Evolutionary conservation across 148 eudicot species (phyloP).

Genomic region (Simmondsia chinensis): DNA sequence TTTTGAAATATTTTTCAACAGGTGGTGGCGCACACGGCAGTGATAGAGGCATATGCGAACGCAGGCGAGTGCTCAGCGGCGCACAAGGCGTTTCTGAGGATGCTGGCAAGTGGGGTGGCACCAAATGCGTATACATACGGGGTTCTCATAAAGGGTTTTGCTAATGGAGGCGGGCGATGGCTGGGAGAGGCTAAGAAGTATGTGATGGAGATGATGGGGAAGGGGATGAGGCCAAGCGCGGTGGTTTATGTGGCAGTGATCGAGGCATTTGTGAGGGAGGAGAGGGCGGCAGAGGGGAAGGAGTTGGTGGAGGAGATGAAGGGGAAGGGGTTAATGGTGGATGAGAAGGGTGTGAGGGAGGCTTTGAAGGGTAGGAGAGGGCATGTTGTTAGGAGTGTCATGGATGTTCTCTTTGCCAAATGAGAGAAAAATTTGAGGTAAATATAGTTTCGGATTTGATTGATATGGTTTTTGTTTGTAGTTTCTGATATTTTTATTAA

Average conservation of each 20-base stretch:
- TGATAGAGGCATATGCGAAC: constrained; percentile 56
- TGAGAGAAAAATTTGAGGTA: too few species aligned
- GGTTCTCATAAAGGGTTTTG: constrained; percentile 49
- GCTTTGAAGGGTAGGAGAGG: constrained; percentile 40
- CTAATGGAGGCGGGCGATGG: constrained; percentile 23
- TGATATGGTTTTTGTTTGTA: too few species aligned
- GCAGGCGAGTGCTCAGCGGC: constrained; percentile 60
- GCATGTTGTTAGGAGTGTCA: constrained; percentile 21
- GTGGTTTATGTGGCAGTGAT: constrained; percentile 34
- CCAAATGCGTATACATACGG: constrained; percentile 63
- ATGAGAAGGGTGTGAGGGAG: constrained; percentile 45
- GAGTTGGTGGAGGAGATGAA: constrained; percentile 42
- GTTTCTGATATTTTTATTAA: too few species aligned
- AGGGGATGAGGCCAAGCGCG: constrained; percentile 50
- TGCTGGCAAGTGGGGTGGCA: constrained; percentile 45
- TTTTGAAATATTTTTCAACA: too few species aligned
- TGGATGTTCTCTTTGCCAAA: constrained; percentile 43
- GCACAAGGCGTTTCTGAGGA: constrained; percentile 32
- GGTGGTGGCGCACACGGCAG: constrained; percentile 81
- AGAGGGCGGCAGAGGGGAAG: constrained; percentile 44
- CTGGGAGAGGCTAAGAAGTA: constrained; percentile 46
- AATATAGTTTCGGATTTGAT: too few species aligned
- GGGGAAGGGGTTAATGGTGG: constrained; percentile 38
- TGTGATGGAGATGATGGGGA: constrained; percentile 55
- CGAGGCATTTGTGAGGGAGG: constrained; percentile 43